Evolutionary conservation across 2,329 filamentous ascomycete genomes (phyloP).

Genomic region (Zelopaecilomyces penicillatus): DNA sequence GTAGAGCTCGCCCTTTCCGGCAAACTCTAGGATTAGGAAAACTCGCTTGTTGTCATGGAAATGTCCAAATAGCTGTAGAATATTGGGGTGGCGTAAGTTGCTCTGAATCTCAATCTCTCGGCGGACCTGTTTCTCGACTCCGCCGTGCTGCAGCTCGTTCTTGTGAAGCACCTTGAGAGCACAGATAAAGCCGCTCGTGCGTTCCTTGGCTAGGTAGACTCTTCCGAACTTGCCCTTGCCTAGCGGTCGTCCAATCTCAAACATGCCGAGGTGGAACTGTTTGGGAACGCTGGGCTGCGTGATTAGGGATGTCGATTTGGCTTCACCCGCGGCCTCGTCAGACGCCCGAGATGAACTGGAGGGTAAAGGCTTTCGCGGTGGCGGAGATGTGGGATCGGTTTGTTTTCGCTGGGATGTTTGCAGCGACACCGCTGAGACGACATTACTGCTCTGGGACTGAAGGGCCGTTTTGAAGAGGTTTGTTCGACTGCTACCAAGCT

Average conservation of each 20-base stretch:
- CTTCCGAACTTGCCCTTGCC: conserved; percentile 68
- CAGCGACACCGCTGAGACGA: conserved; percentile 56
- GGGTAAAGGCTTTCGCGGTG: conserved; percentile 39
- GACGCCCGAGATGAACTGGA: conserved; percentile 30
- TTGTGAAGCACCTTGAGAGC: conserved; percentile 67
- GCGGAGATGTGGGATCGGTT: conserved; percentile 40
- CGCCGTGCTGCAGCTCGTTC: conserved; percentile 60
- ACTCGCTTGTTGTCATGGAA: conserved; percentile 66
- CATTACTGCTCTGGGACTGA: conserved; percentile 65
- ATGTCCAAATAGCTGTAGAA: conserved; percentile 56
- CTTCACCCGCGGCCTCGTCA: conserved; percentile 45
- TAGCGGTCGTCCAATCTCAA: conserved; percentile 65
- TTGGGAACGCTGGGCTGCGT: conserved; percentile 50
- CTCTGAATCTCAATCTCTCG: conserved; percentile 68
- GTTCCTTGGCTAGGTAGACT: conserved; percentile 63
- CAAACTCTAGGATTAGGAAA: conserved; percentile 65
- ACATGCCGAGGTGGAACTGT: conserved; percentile 75
- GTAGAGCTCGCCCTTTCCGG: conserved; percentile 57
- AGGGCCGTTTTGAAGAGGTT: conserved; percentile 82
- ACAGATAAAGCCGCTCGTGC: conserved; percentile 59
- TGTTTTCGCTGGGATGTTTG: conserved; percentile 52
- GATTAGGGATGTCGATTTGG: conserved; percentile 42
- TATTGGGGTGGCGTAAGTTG: conserved; percentile 61
- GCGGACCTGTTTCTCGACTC: conserved; percentile 61
- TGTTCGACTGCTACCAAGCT: conserved; percentile 54